Conservation (phyloP, 1,284 basidiomycete species). For the Mycosarcoma maydis region DNA sequence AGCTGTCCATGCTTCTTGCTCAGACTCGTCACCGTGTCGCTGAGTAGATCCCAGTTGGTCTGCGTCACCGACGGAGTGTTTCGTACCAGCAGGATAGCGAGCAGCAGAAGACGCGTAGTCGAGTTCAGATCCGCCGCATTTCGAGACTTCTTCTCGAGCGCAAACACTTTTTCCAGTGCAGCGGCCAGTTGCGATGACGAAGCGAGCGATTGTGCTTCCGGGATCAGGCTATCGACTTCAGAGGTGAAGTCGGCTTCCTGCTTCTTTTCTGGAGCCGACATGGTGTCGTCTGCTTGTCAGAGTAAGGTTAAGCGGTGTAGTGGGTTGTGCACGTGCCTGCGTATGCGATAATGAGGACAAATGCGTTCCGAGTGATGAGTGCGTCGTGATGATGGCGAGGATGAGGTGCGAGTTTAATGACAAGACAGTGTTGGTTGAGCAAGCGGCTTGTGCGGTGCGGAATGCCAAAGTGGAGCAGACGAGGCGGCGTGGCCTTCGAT, state of each 20-base stretch:
- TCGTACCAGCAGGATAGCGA: constrained; percentile 70
- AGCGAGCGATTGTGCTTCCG: constrained; percentile 69
- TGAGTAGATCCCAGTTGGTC: constrained; percentile 55
- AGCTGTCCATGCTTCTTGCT: constrained; percentile 98
- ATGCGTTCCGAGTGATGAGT: background rate
- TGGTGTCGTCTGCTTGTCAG: too few relatives aligned
- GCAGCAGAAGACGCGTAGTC: constrained; percentile 85
- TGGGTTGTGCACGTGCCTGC: too few relatives aligned
- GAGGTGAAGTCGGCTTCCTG: constrained; percentile 72
- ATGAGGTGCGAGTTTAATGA: background rate
- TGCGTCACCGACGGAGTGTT: constrained; percentile 35
- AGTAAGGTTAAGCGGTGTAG: too few relatives aligned
- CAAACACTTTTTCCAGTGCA: constrained; percentile 87
- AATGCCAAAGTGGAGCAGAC: constrained; percentile 24
- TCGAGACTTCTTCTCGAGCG: constrained; percentile 93
- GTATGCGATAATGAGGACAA: too few relatives aligned
- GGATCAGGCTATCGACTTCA: constrained; percentile 70
- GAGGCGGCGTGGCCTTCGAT: constrained; percentile 49
- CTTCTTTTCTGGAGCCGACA: constrained; percentile 67
- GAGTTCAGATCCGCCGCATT: constrained; percentile 93
- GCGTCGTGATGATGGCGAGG: background rate
- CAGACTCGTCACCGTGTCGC: constrained; percentile 56
- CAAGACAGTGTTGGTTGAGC: constrained; percentile 10
- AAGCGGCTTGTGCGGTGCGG: constrained; percentile 36
- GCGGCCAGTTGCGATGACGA: constrained; percentile 79